These are phyloP conservation scores for Scalesia atractyloides DNA, from an alignment of 129 eudicot species.

Conservation along the genomic window DNA sequence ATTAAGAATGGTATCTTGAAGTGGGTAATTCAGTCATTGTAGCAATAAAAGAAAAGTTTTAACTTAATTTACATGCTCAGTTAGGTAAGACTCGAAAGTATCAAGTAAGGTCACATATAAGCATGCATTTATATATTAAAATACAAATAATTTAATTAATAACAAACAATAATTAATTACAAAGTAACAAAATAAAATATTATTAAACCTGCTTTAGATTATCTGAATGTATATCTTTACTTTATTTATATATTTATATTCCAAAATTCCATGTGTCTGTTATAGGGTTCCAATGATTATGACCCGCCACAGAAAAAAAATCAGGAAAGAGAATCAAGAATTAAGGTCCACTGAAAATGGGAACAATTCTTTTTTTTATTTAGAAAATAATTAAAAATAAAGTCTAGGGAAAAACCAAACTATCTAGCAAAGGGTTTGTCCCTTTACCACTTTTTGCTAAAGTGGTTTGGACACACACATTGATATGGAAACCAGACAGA, in stretches of 20 bases:
- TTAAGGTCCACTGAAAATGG: conserved; percentile 27
- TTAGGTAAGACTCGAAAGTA: neutral
- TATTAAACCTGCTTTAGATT: conserved; percentile 14
- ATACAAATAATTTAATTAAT: conserved; percentile 7
- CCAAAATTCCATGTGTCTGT: conserved; percentile 27
- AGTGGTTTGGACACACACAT: conserved; percentile 14
- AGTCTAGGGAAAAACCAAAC: conserved; percentile 11
- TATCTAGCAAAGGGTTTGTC: conserved; percentile 5
- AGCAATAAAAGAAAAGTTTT: neutral
- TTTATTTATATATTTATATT: conserved; percentile 27
- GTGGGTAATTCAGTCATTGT: neutral
- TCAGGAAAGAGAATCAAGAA: conserved; percentile 23
- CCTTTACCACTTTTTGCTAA: conserved; percentile 10
- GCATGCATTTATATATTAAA: neutral
- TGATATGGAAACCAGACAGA: conserved; percentile 28
- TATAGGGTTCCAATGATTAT: conserved; percentile 31
- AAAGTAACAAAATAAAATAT: neutral
- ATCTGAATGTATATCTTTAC: conserved; percentile 15
- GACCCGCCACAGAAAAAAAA: conserved; percentile 21
- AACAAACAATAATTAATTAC: conserved; percentile 3
- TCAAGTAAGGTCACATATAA: neutral
- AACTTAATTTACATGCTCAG: neutral
- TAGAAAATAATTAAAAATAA: neutral
- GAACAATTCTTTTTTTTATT: conserved; percentile 14
- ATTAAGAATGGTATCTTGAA: conserved; percentile 4